Evolutionary conservation across 148 eudicot genomes (phyloP).

Genomic region (Silene latifolia): DNA sequence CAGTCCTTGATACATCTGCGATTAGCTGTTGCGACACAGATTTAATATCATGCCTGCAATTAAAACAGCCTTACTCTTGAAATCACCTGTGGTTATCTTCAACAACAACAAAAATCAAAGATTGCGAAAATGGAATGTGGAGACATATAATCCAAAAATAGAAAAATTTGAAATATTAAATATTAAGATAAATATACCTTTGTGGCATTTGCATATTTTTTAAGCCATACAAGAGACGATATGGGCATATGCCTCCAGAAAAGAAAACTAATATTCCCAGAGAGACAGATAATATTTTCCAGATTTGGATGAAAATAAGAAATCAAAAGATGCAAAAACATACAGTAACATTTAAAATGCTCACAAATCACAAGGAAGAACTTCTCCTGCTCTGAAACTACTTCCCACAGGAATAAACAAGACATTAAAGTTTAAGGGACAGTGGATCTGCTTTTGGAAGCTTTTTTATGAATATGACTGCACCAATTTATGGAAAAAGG

Average conservation of each 20-base stretch:
- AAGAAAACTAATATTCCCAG: not conserved
- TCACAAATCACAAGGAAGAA: conserved; percentile 7
- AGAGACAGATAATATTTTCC: conserved; percentile 17
- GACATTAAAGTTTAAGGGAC: not conserved
- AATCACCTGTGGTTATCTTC: not conserved
- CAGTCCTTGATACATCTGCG: not conserved
- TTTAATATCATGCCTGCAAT: not conserved
- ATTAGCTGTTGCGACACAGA: not conserved
- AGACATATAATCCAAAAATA: not conserved
- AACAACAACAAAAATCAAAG: too few species aligned
- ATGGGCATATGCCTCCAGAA: not conserved
- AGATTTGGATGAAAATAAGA: not conserved
- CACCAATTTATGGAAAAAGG: conserved; percentile 18
- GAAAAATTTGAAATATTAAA: not conserved
- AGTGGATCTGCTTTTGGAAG: conserved; percentile 17
- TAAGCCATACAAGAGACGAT: not conserved
- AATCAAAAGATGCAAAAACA: not conserved
- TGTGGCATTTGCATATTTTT: not conserved
- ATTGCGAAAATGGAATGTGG: not conserved
- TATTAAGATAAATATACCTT: not conserved
- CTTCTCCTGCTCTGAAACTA: conserved; percentile 19
- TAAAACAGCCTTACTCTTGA: not conserved
- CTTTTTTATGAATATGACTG: conserved; percentile 28
- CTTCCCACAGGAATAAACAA: conserved; percentile 18
- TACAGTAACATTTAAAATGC: not conserved